Evolutionary conservation across 2,329 filamentous ascomycete species (phyloP), one percentile per base, ranked within the genome.

Genomic region (Fusarium ramigenum): DNA sequence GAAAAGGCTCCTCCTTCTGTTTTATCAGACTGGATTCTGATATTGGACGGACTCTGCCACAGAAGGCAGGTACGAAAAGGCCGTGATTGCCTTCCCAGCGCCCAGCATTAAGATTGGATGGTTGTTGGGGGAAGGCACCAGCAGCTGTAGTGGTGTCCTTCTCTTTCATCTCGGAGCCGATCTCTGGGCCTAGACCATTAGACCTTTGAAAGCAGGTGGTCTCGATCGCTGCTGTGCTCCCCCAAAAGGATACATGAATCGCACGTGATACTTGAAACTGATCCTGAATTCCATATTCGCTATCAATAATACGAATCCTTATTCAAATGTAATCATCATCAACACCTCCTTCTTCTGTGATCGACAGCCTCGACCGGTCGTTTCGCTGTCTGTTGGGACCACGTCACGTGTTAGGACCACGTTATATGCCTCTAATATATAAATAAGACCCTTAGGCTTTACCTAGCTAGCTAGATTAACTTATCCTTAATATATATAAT

Each of bases 291-390:
- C 39, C 34, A 68, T 67, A 47, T 46, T 71, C 37, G 25, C 46
- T 56, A 60, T 70, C 50, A 59, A 44, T 39, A 36, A 54, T 21
- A 43, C 25, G n/a, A 49, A 37, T 44, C 21, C 39, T 67, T 53
- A 70, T 60, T 57, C 61, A 49, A 63, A 49, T 30, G 25, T 32
- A 56, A n/a, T n/a, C 23, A 50, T 40, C 28, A 50, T 46, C 36
- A 37, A 8, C 42, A 21, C 18, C 43, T 57, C 39, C 53, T 32
- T 42, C 49, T 43, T 28, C 56, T 56, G 46, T 61, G 70, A 72
- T 73, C 70, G 66, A 57, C 66, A 71, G 66, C 70, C 70, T 74
- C 62, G 66, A 73, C 61, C 66, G 46, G 49, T 28, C 57, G 28
- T 60, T 54, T 59, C 32, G 28, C n/a, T n/a, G n/a, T n/a, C n/a